Base-by-base conservation (phyloP, 805 yeast species). In the Debaryomyces maramus region DNA sequence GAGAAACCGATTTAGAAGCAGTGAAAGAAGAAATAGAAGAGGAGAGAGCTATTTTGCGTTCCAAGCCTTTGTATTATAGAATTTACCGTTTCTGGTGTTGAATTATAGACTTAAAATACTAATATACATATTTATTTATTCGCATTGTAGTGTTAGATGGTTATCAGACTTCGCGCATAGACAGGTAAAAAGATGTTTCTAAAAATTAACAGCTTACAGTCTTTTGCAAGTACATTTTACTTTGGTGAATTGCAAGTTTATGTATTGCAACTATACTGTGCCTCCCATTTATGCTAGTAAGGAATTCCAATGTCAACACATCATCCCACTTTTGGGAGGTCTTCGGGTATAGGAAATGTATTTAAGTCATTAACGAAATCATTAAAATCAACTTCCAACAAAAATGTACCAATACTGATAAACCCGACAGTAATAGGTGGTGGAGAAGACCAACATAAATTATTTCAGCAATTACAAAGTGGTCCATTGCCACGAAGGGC, bases 341-440 rank as follows among this genome's bases (percentile, higher is more conserved):
- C 51, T 31, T 53, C 68, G n/a, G 72, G 71, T 13, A 34, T 70
- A 21, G 71, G 74, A 5, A 61, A 61, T 34, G 73, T 69, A 23
- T 56, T 70, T 46, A 66, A 66, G 45, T 60, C 72, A 1, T 47
- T 69, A 35, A 63, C 73, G 0, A 64, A 59, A 34, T 59, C 73
- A 3, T 55, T 68, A 34, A 68, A 66, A 41, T 34, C 63, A 3
- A 44, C 61, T 26, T 40, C 44, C 6, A 35, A 20, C 36, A 47
- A 46, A 27, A 48, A 51, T 41, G 61, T 56, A 1, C 66, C 70
- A 2, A 62, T 63, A 1, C 56, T 53, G 46, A 62, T 73, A 14
- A 73, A 72, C 39, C 70, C 76, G 4, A 58, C 65, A 4, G 66
- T 65, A 3, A 72, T 74, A 1, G 75, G 77, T 1, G 72, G 73